Base-by-base conservation (phyloP, 768 basidiomycete genomes). In the Boletus rex-veris region DNA sequence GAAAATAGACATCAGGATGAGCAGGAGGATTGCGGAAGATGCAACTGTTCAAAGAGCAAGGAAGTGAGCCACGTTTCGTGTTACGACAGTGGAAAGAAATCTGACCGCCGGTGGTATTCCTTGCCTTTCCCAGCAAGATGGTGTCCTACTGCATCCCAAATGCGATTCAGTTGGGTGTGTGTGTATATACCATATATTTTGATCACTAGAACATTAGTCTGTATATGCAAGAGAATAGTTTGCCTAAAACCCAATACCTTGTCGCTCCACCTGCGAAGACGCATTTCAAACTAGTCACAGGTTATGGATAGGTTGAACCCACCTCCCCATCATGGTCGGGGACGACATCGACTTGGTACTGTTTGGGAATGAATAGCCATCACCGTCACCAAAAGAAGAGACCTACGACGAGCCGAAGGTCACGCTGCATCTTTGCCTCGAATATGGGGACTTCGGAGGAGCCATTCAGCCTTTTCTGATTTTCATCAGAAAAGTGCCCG, bases 401-500 rank as follows among this genome's bases (percentile, higher is more conserved):
- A 66, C 77, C 5, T 60, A 82, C 82, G 2, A 85, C 73, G 21
- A 85, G 65, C 11, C 80, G 70, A 21, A 75, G 63, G 56, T 83
- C 80, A 0, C 72, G 60, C 10, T 79, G 80, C 76, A 87, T 82
- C 64, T 85, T 87, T 0, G 87, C 87, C 62, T 87, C 85, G 48
- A 77, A 88, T 10, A 88, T 77, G 0, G 86, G 83, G 3, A 88
- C 66, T 1, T 77, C 77, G 14, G 67, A 65, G 12, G 72, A 47
- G 0, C 76, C 76, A 19, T 73, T 81, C 12, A 88, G 69, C 7
- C 77, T 69, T 65, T 85, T 85, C 58, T 88, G 84, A 56, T 88
- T 88, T 52, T 84, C 81, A 11, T 75, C 73, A 1, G 86, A 87
- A 60, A 89, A 88, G 52, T 82, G 79, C 0, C 86, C 87, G 4